phyloP scores from a whole-genome alignment of 2,329 filamentous ascomycete species.

The Claviceps purpurea region DNA sequence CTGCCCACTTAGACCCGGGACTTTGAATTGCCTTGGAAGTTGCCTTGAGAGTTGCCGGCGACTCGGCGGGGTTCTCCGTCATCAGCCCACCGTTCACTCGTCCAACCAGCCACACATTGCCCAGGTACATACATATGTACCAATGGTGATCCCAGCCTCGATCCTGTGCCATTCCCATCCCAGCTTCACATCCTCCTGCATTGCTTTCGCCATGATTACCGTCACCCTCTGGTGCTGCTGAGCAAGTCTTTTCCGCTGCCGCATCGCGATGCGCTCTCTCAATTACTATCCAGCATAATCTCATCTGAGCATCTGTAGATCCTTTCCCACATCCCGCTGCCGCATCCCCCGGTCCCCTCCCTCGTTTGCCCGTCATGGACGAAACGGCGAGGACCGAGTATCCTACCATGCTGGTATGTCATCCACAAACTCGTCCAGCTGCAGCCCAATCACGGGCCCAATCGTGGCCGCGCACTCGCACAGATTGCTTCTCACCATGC shows the following conservation, averaged over 20 bases:
- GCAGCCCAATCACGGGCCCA: not conserved
- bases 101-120: not conserved
- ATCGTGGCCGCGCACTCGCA: not conserved
- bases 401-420: constrained; percentile 80
- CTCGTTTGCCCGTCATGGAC: constrained; percentile 43
- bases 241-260: constrained; percentile 3
- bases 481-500: not conserved
- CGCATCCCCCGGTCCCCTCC: not conserved
- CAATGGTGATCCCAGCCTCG: not conserved
- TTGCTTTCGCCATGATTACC: not conserved
- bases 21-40: not conserved
- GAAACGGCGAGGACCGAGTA: constrained; percentile 79
- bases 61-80: not conserved
- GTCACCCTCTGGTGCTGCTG: constrained; percentile 6
- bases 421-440: constrained; percentile 5
- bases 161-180: not conserved
- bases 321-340: not conserved
- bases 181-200: constrained; percentile 1
- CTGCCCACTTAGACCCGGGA: not conserved
- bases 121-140: not conserved
- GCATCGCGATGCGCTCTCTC: constrained; percentile 11
- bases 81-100: no score
- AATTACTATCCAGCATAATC: constrained; percentile 6
- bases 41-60: not conserved
- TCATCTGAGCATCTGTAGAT: constrained; percentile 18